Evolutionary conservation across 129 eudicot genomes (phyloP).

Genomic region (Flaveria brownii): DNA sequence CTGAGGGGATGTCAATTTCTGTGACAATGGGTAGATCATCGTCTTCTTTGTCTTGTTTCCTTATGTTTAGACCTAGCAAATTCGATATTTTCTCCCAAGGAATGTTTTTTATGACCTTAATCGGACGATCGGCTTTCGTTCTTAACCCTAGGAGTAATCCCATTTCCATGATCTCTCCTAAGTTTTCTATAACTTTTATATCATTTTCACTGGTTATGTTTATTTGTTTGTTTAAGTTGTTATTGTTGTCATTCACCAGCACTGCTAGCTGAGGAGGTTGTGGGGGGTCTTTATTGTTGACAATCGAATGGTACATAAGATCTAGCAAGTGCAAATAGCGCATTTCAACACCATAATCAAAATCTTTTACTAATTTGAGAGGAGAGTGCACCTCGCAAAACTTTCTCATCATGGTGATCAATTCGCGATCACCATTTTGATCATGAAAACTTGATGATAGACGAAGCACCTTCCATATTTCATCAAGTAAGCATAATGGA

Average conservation of each 20-base stretch:
- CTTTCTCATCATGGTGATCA: conserved; percentile 20
- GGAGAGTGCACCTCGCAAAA: conserved; percentile 51
- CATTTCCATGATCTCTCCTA: conserved; percentile 20
- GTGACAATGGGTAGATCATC: background rate
- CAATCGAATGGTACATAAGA: conserved; percentile 44
- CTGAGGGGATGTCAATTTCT: conserved; percentile 45
- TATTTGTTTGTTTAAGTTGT: background rate
- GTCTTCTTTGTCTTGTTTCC: background rate
- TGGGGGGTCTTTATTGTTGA: conserved; percentile 19
- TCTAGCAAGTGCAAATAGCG: conserved; percentile 44
- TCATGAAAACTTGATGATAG: background rate
- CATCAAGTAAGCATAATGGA: conserved; percentile 30
- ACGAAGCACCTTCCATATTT: conserved; percentile 29
- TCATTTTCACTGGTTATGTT: background rate
- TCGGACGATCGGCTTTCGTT: background rate
- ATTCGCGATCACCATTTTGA: conserved; percentile 13
- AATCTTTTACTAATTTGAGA: conserved; percentile 21
- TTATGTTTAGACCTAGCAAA: conserved; percentile 23
- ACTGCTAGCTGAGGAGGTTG: background rate
- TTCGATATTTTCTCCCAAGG: conserved; percentile 39
- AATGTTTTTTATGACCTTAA: conserved; percentile 23
- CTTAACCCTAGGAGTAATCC: conserved; percentile 17
- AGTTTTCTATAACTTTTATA: background rate
- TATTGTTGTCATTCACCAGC: background rate
- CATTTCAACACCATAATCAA: too few relatives aligned